phyloP scores from a whole-genome alignment of 1,139 yeast genomes.

The Pichia sp. region DNA sequence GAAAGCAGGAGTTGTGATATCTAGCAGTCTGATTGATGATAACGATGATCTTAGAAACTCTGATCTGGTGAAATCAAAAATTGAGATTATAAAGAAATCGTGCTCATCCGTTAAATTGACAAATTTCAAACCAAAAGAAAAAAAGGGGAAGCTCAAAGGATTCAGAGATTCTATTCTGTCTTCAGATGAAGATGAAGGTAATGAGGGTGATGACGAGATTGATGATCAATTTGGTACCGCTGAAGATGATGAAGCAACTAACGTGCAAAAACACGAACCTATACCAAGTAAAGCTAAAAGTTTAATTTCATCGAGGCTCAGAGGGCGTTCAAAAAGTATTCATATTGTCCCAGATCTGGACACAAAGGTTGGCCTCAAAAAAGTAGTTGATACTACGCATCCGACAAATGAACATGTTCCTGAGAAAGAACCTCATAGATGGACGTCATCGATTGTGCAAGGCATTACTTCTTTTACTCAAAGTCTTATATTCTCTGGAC shows the following conservation, averaged over 20 bases:
- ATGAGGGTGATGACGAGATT: conserved; percentile 5
- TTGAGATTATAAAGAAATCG: conserved; percentile 24
- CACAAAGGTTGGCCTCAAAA: conserved; percentile 6
- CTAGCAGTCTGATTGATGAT: conserved; percentile 20
- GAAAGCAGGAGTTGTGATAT: conserved; percentile 26
- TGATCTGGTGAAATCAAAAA: conserved; percentile 25
- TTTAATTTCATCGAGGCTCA: conserved; percentile 1
- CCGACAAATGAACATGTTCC: not conserved
- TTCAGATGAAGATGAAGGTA: conserved; percentile 14
- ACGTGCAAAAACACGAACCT: not conserved
- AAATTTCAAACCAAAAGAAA: conserved; percentile 15
- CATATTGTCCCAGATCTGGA: not conserved
- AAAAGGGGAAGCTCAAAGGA: conserved; percentile 3
- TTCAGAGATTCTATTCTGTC: conserved; percentile 11
- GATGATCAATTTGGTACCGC: conserved; percentile 3
- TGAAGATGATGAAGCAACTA: not conserved
- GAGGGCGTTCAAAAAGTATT: conserved; percentile 2
- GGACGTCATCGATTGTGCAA: conserved; percentile 29
- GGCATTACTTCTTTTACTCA: conserved; percentile 29
- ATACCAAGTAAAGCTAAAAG: not conserved
- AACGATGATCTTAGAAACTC: conserved; percentile 20
- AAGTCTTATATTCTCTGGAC: conserved; percentile 22
- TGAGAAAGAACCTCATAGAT: conserved; percentile 11
- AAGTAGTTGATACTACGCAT: conserved; percentile 13
- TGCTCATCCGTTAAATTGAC: conserved; percentile 27